phyloP scores from a whole-genome alignment of 768 basidiomycete genomes.

The Ramaria sp. region DNA sequence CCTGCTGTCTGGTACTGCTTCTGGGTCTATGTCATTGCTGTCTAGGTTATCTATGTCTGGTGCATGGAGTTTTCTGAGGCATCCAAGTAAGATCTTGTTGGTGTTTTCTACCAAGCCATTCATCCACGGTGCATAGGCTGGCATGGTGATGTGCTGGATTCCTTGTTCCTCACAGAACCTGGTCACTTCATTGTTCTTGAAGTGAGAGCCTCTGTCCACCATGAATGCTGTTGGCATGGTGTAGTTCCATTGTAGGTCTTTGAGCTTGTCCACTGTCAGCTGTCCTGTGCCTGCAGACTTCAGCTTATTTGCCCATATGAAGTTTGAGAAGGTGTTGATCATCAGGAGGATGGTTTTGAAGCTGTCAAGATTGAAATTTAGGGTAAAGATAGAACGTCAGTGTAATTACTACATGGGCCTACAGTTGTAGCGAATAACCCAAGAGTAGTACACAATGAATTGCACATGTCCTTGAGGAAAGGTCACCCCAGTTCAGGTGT shows the following conservation, averaged over 20 bases:
- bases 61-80: conserved; percentile 22
- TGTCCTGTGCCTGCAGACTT: not conserved
- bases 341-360: conserved; percentile 21
- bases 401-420: too few species aligned
- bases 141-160: conserved; percentile 12
- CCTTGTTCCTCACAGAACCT: conserved; percentile 9
- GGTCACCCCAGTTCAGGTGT: too few species aligned
- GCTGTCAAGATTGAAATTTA: too few species aligned
- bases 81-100: conserved; percentile 22
- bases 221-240: not conserved
- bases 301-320: conserved; percentile 18
- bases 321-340: conserved; percentile 18
- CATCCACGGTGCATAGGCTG: conserved; percentile 32
- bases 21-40: conserved; percentile 15
- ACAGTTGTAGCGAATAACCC: too few species aligned
- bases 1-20: conserved; percentile 17
- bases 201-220: conserved; percentile 8
- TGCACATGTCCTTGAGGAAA: too few species aligned
- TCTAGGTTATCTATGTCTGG: conserved; percentile 14
- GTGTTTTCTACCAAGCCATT: conserved; percentile 26
- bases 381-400: too few species aligned
- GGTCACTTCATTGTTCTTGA: not conserved
- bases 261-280: not conserved
- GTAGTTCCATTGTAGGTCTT: not conserved
- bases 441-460: too few species aligned